phyloP scores from a whole-genome alignment of 2,329 filamentous ascomycete genomes.

The Fusarium gaditjirri region DNA sequence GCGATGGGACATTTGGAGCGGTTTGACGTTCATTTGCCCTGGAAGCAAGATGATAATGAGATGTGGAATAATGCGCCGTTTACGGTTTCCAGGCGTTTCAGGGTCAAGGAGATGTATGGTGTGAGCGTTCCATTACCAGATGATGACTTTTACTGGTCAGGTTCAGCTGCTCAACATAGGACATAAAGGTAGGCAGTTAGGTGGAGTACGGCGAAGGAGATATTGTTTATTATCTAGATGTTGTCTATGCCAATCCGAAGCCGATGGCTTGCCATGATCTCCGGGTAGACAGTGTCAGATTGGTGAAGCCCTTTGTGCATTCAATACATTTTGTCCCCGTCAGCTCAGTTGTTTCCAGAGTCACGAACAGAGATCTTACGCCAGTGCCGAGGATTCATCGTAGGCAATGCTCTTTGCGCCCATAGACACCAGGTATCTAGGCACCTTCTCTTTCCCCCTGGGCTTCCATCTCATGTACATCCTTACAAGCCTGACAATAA shows the following conservation, averaged over 20 bases:
- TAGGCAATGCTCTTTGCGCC: no score
- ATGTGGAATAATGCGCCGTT: neutral
- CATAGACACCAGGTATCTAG: neutral
- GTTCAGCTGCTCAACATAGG: neutral
- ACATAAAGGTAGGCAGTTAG: neutral
- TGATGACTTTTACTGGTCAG: neutral
- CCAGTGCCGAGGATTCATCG: neutral
- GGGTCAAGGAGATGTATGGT: neutral
- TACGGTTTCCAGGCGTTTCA: neutral
- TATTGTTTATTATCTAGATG: no score
- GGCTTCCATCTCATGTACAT: neutral
- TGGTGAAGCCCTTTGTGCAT: no score
- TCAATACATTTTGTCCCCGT: no score
- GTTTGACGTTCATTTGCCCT: neutral
- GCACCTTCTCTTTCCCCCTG: neutral
- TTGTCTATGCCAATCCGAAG: no score
- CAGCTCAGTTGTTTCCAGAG: neutral
- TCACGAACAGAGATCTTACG: rapidly evolving
- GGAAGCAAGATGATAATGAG: neutral
- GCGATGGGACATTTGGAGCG: neutral
- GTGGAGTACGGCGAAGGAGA: rapidly evolving
- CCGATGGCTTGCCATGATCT: no score
- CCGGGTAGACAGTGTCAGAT: no score
- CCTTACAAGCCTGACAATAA: neutral
- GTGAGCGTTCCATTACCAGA: neutral